Conservation (phyloP, 192 early-diverging fungal species). For the Spizellomyces punctatus region DNA sequence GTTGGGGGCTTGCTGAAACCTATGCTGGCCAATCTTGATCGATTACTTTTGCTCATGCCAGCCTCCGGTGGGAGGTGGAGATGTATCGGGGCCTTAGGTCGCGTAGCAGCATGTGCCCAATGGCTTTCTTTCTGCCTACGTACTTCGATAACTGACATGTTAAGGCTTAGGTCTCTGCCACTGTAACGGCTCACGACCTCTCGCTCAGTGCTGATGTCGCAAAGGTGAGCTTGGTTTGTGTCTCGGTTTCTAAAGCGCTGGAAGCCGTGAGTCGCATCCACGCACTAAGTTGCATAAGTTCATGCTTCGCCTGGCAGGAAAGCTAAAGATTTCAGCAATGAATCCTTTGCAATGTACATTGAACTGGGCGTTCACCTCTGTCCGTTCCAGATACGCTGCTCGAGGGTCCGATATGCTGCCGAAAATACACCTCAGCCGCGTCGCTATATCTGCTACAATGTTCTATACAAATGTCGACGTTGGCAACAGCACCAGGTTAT, state of each 20-base stretch:
- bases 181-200: no score
- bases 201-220: background rate
- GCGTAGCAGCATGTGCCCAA: background rate
- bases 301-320: conserved; percentile 22
- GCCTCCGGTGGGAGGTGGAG: no score
- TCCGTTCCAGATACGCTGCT: conserved; percentile 17
- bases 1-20: no score
- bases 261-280: conserved; percentile 8
- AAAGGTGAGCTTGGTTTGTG: background rate
- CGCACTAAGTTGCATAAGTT: conserved; percentile 12
- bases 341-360: background rate
- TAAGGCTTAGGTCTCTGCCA: no score
- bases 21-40: no score
- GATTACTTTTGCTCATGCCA: no score
- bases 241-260: background rate
- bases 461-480: conserved; percentile 4
- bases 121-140: background rate
- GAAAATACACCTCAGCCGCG: conserved; percentile 13
- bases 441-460: conserved; percentile 4
- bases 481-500: background rate
- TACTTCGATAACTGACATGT: background rate
- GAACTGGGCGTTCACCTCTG: conserved; percentile 4
- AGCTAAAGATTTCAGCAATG: background rate
- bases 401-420: conserved; percentile 24
- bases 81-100: no score